Base-by-base conservation (phyloP, 2,329 filamentous ascomycete species). In the Microcyclosporella mali region DNA sequence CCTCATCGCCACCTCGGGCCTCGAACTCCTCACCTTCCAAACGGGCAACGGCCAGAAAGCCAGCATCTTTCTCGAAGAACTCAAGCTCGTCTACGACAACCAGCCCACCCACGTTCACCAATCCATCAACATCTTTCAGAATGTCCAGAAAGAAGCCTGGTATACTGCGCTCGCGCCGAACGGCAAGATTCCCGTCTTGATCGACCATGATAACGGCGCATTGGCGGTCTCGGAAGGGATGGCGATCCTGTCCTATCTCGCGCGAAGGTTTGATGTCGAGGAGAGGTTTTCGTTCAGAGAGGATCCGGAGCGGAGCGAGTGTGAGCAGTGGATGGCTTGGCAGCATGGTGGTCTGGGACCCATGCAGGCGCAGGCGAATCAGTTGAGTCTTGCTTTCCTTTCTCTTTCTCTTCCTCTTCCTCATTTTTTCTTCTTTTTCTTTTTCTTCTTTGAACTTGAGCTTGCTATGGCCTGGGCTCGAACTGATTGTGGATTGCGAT, bases 141-240 rank as follows among this genome's bases (percentile, higher is more conserved):
- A 81, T 64, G 73, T 79, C 19, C 81, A 84, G 54, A 84, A 84
- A 62, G 72, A 83, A 67, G 69, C 73, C 1, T 84, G 81, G 80
- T 84, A 77, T 66, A 78, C 73, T 0, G 74, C 74, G 29, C 58
- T 80, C 21, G 74, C 74, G 46, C 79, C 80, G 29, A 85, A 84
- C 61, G 81, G 80, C 2, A 72, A 79, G 12, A 82, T 83, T 52
- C 79, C 80, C 2, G 79, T 75, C 35, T 74, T 84, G 35, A 72
- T 83, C 21, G 80, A 84, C 64, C 80, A 84, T 51, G 78, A 84
- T 61, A 72, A 77, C 48, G 67, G 68, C 43, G 73, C 65, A 35
- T 76, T 84, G 39, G 64, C 74, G 33, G 78, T 71, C 36, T 63
- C 67, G 55, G 69, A 72, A 49, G 68, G 68, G 6, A 14, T 41